Evolutionary conservation across 805 yeast genomes (phyloP), one percentile per base, ranked within the genome.

Genomic region (Monosporozyma aerobia): DNA sequence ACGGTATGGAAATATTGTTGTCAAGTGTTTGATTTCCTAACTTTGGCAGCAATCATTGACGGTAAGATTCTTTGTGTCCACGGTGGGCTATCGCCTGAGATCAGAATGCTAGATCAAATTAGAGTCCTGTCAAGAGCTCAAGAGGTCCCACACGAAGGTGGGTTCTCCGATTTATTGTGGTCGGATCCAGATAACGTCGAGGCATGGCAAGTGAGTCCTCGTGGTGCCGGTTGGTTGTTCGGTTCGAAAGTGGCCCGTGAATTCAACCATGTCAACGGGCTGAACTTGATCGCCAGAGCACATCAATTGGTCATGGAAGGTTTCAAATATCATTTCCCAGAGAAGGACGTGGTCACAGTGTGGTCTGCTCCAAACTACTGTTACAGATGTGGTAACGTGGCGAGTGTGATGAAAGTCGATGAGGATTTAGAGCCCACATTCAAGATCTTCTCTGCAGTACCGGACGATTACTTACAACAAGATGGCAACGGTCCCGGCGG

Each of bases 281-380:
- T 94, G 56, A 81, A 81, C 58, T 74, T 92, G 59, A 90, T 92
- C 54, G 97, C 99, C 10, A 78, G 99, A 62, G 98, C 98, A 0
- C 99, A 92, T 73, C 99, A 92, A 71, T 79, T 92, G 69, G 98
- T 94, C 22, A 95, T 94, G 97, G 99, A 92, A 68, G 99, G 99
- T 1, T 92, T 89, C 77, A 80, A 92, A 60, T 94, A 90, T 68
- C 98, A 94, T 72, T 94, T 94, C 73, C 89, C 90, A 56, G 97
- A 92, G 59, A 88, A 90, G 63, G 96, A 88, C 64, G 97, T 92
- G 50, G 99, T 92, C 39, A 92, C 99, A 0, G 98, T 92, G 39
- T 92, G 98, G 98, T 82, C 90, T 10, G 97, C 97, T 16, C 98
- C 98, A 47, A 90, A 90, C 69, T 90, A 90, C 73, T 90, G 98